Conservation (phyloP, 106 monocot species). For the Apostasia ramifera region DNA sequence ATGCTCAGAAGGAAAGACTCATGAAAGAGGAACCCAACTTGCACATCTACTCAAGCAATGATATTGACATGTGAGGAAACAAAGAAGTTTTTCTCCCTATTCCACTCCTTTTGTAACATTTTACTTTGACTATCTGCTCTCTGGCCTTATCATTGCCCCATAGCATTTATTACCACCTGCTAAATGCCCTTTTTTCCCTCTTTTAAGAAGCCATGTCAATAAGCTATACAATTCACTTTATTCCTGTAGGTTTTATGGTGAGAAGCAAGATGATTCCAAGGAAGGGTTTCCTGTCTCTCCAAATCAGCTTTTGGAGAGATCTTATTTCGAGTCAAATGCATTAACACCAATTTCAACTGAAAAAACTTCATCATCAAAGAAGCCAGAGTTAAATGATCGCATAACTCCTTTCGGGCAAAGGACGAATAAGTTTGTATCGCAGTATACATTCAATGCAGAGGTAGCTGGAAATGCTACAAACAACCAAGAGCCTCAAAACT, state of each 20-base stretch:
- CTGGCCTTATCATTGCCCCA: background rate
- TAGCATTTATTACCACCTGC: background rate
- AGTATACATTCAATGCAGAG: conserved; percentile 44
- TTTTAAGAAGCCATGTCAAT: background rate
- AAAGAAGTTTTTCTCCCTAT: background rate
- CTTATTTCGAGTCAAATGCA: conserved; percentile 19
- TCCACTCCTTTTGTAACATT: background rate
- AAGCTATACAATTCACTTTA: background rate
- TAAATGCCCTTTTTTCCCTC: background rate
- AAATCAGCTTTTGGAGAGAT: conserved; percentile 27
- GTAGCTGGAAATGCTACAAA: conserved; percentile 5
- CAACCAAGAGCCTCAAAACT: conserved; percentile 23
- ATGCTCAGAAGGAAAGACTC: conserved; percentile 63
- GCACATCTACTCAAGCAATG: conserved; percentile 82
- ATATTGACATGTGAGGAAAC: conserved; percentile 67
- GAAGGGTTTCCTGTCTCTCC: conserved; percentile 37
- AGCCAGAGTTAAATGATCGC: conserved; percentile 13
- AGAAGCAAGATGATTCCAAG: conserved; percentile 29
- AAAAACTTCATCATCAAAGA: conserved; percentile 32
- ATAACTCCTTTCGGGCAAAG: conserved; percentile 90
- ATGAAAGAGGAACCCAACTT: conserved; percentile 69
- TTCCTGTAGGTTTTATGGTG: conserved; percentile 44
- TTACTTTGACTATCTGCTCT: background rate
- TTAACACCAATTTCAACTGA: conserved; percentile 37
- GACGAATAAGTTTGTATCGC: conserved; percentile 62